phyloP scores from a whole-genome alignment of 176 grass and related monocot genomes.

The Bolboschoenus planiculmis region DNA sequence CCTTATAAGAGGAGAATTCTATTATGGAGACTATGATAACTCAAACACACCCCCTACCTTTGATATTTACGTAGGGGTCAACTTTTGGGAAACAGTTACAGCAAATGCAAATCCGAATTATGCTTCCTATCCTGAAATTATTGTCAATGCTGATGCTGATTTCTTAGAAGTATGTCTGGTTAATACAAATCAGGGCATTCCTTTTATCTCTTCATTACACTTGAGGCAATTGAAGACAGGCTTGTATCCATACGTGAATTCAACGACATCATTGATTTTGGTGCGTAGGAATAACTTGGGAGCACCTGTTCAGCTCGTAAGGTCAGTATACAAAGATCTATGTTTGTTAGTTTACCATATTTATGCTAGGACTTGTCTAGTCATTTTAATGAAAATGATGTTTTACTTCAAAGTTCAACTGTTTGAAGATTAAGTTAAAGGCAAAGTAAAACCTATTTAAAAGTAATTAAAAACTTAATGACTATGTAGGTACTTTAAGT shows the following conservation, averaged over 20 bases:
- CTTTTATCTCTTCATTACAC: slow-evolving; percentile 46
- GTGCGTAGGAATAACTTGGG: background rate
- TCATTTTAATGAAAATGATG: too few relatives aligned
- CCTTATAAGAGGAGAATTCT: slow-evolving; percentile 33
- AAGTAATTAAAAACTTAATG: too few relatives aligned
- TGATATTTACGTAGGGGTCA: slow-evolving; percentile 40
- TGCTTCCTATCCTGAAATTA: slow-evolving; percentile 24
- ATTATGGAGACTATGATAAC: slow-evolving; percentile 41
- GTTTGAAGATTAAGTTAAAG: too few relatives aligned
- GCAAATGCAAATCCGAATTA: background rate
- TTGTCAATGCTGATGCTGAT: slow-evolving; percentile 22
- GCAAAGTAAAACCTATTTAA: too few relatives aligned
- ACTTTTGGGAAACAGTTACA: slow-evolving; percentile 29
- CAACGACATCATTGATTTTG: slow-evolving; percentile 14
- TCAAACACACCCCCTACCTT: slow-evolving; percentile 27
- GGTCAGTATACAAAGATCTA: background rate
- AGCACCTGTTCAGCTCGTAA: slow-evolving; percentile 11
- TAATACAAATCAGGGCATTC: slow-evolving; percentile 19
- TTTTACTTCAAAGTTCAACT: too few relatives aligned
- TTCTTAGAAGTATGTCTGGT: slow-evolving; percentile 42
- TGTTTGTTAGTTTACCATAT: too few relatives aligned
- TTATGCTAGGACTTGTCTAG: too few relatives aligned
- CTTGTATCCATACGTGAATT: slow-evolving; percentile 30
- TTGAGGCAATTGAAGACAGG: slow-evolving; percentile 23
- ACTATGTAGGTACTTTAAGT: too few relatives aligned